Evolutionary conservation across 2,329 filamentous ascomycete species (phyloP).

Genomic region (Mycogone perniciosa): DNA sequence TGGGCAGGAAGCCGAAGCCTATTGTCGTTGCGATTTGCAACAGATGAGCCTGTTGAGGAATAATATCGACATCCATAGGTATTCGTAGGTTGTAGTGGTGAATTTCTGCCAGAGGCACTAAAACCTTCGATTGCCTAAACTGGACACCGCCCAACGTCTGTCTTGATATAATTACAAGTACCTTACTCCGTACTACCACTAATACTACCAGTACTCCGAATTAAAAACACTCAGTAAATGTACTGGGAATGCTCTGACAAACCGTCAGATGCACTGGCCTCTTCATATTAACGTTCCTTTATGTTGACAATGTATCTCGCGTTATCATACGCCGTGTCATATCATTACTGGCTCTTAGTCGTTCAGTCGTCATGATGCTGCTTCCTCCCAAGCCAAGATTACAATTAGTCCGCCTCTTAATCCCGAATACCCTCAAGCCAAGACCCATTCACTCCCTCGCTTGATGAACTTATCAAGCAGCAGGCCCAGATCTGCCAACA

Average conservation of each 20-base stretch:
- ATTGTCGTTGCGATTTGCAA: not conserved
- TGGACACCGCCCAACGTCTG: too few species aligned
- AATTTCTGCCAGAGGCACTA: not conserved
- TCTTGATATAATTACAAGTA: too few species aligned
- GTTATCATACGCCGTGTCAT: not conserved
- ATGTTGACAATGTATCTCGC: not conserved
- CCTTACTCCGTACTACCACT: too few species aligned
- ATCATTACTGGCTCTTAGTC: conserved; percentile 9
- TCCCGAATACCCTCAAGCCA: conserved; percentile 1
- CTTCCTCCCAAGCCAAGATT: not conserved
- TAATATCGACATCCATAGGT: too few species aligned
- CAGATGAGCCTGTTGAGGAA: too few species aligned
- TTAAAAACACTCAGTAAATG: too few species aligned
- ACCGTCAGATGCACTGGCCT: not conserved
- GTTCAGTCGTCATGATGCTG: conserved; percentile 5
- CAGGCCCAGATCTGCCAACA: conserved; percentile 74
- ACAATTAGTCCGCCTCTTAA: conserved; percentile 9
- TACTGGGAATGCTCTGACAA: not conserved
- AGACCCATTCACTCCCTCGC: conserved; percentile 89
- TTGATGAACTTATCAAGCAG: conserved; percentile 97
- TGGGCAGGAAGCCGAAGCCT: not conserved
- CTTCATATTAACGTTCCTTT: not conserved
- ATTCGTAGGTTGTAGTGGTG: too few species aligned
- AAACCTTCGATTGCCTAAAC: not conserved
- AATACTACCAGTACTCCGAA: too few species aligned